Percentiles rank a stretch among this genome's conserved stretches.
These are phyloP conservation scores for Takakia lepidozioides DNA, from an alignment of 225 moss, liverwort and hornwort genomes.

Conservation along the genomic window DNA sequence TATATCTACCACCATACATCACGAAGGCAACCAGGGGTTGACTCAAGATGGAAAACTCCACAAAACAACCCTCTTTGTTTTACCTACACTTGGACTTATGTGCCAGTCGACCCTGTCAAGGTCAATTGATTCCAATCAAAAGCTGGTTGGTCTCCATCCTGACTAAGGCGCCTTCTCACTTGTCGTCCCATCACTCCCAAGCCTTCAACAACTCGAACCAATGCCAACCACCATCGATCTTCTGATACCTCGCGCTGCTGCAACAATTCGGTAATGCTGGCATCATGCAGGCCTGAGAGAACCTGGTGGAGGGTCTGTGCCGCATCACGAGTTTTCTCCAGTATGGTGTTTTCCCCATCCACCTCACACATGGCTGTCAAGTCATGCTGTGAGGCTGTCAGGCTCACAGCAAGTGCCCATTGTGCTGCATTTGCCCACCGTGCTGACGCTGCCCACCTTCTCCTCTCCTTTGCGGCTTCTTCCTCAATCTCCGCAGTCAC, in stretches of 20 bases:
- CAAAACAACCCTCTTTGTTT: too few species aligned
- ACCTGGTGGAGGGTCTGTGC: conserved; percentile 66
- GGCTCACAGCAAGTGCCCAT: conserved; percentile 68
- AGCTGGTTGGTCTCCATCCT: conserved; percentile 6
- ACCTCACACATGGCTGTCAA: conserved; percentile 33
- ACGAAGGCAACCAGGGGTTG: too few species aligned
- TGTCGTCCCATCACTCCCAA: conserved; percentile 71
- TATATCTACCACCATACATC: too few species aligned
- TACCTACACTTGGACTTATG: too few species aligned
- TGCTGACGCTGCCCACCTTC: conserved; percentile 39
- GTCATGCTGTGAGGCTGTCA: conserved; percentile 63
- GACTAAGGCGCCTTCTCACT: conserved; percentile 31
- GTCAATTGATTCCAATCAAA: conserved; percentile 24
- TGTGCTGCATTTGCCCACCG: conserved; percentile 59
- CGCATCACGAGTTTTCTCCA: conserved; percentile 51
- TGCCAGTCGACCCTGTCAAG: conserved; percentile 19
- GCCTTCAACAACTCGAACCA: conserved; percentile 63
- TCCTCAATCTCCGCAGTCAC: conserved; percentile 54
- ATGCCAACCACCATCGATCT: conserved; percentile 66
- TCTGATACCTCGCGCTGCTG: conserved; percentile 43
- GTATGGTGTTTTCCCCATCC: conserved; percentile 19
- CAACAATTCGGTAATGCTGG: conserved; percentile 40
- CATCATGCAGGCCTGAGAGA: conserved; percentile 59
- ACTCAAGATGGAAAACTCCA: too few species aligned
- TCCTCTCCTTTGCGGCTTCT: conserved; percentile 31